A percentile compares a stretch with the other conserved stretches of the same genome.
Conservation (phyloP, 805 yeast genomes). For the Barnettozyma pratensis region DNA sequence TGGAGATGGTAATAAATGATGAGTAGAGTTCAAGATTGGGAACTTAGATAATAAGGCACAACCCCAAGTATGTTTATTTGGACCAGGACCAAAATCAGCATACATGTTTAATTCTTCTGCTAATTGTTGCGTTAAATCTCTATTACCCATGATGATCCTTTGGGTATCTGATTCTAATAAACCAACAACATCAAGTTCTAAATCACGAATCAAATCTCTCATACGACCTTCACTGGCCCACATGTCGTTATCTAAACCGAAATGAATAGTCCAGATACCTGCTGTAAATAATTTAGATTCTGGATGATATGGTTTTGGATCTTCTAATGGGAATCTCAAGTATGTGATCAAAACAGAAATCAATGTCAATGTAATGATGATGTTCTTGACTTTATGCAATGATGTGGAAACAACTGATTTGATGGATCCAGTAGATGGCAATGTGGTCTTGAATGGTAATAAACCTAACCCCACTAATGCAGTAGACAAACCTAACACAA, state of each 20-base stretch:
- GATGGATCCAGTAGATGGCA: neutral
- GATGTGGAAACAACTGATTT: slow-evolving; percentile 6
- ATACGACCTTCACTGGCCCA: slow-evolving; percentile 94
- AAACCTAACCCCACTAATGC: slow-evolving; percentile 50
- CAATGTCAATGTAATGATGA: slow-evolving; percentile 35
- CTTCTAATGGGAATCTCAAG: slow-evolving; percentile 50
- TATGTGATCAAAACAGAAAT: slow-evolving; percentile 49
- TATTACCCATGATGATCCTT: slow-evolving; percentile 88
- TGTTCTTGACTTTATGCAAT: slow-evolving; percentile 16
- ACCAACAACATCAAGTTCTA: slow-evolving; percentile 89
- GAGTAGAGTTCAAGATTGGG: slow-evolving; percentile 87
- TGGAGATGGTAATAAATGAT: slow-evolving; percentile 91
- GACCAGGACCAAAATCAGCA: slow-evolving; percentile 96
- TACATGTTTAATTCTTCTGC: slow-evolving; percentile 95
- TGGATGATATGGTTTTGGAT: slow-evolving; percentile 66
- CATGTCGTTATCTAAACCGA: slow-evolving; percentile 95
- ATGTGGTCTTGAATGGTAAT: slow-evolving; percentile 11
- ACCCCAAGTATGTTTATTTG: slow-evolving; percentile 98
- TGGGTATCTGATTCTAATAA: slow-evolving; percentile 91
- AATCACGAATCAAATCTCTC: slow-evolving; percentile 75
- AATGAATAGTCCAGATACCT: slow-evolving; percentile 98
- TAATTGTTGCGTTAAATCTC: slow-evolving; percentile 86
- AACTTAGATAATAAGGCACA: slow-evolving; percentile 87
- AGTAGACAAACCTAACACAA: slow-evolving; percentile 57
- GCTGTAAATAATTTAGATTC: slow-evolving; percentile 74